phyloP scores from a whole-genome alignment of 495 filamentous ascomycete genomes.

The Letharia lupina region DNA sequence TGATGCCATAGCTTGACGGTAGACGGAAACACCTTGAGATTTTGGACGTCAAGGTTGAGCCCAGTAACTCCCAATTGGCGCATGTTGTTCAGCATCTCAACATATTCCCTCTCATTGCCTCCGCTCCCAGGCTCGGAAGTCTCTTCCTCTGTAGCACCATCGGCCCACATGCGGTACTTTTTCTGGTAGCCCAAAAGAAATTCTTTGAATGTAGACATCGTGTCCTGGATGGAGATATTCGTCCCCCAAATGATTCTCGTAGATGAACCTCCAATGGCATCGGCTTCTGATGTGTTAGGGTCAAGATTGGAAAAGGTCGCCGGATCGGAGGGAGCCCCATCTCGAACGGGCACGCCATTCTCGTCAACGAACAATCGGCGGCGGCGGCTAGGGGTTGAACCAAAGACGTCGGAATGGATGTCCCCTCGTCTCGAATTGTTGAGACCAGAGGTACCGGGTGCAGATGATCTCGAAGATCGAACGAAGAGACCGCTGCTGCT shows the following conservation, averaged over 20 bases:
- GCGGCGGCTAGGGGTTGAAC: conserved; percentile 54
- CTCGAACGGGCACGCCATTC: conserved; percentile 59
- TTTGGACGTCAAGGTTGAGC: conserved; percentile 79
- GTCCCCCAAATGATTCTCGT: conserved; percentile 93
- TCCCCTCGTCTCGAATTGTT: conserved; percentile 62
- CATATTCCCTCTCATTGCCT: conserved; percentile 65
- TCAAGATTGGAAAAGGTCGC: conserved; percentile 80
- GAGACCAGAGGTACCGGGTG: conserved; percentile 38
- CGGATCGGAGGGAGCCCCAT: conserved; percentile 57
- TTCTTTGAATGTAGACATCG: conserved; percentile 76
- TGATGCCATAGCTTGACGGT: conserved; percentile 95
- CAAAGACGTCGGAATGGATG: conserved; percentile 67
- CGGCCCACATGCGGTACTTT: conserved; percentile 86
- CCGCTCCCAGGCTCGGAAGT: conserved; percentile 51
- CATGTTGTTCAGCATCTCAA: conserved; percentile 84
- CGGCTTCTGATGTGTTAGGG: conserved; percentile 83
- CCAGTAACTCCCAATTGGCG: conserved; percentile 69
- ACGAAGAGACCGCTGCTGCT: conserved; percentile 85
- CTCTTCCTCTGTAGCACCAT: conserved; percentile 71
- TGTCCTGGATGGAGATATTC: conserved; percentile 87
- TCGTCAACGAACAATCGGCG: conserved; percentile 75
- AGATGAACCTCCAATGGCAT: conserved; percentile 71
- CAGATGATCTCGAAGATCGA: conserved; percentile 48
- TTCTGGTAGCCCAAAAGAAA: conserved; percentile 82
- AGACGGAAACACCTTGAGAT: conserved; percentile 86